A percentile compares a stretch with the other conserved stretches of the same genome.
Conservation (phyloP, 164 flowering plant genomes). For the Piper betle region DNA sequence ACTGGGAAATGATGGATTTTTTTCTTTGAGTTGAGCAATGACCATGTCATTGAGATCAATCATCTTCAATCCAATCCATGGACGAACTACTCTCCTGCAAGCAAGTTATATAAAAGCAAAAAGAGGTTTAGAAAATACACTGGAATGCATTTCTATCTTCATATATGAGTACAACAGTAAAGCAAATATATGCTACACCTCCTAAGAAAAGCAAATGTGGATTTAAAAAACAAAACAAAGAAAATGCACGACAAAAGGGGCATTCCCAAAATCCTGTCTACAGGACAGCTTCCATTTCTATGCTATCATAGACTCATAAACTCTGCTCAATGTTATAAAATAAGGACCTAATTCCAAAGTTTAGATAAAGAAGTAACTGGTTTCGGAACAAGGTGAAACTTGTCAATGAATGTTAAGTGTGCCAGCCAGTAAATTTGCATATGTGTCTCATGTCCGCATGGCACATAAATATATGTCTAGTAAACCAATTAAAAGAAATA, state of each 20-base stretch:
- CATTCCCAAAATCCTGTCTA: not conserved
- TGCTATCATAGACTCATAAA: not conserved
- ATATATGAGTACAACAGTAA: not conserved
- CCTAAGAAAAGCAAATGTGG: not conserved
- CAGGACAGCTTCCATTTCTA: not conserved
- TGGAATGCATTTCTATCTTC: not conserved
- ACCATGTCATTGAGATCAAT: slow-evolving; percentile 80
- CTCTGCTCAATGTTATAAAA: not conserved
- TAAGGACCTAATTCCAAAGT: not conserved
- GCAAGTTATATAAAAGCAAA: not conserved
- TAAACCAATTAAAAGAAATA: not conserved
- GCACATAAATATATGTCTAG: too few relatives aligned
- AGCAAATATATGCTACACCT: not conserved
- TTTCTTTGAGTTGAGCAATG: slow-evolving; percentile 73
- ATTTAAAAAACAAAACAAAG: too few relatives aligned
- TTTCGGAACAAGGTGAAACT: too few relatives aligned
- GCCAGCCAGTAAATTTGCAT: too few relatives aligned
- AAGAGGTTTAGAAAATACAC: not conserved
- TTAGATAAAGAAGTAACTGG: too few relatives aligned
- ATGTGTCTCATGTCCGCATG: too few relatives aligned
- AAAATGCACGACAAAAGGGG: too few relatives aligned
- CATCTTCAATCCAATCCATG: slow-evolving; percentile 97
- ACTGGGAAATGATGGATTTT: slow-evolving; percentile 56
- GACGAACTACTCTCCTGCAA: slow-evolving; percentile 88
- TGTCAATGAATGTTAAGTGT: too few relatives aligned